phyloP scores from a whole-genome alignment of 176 grass and related monocot genomes.

The Aegilops sharonensis region DNA sequence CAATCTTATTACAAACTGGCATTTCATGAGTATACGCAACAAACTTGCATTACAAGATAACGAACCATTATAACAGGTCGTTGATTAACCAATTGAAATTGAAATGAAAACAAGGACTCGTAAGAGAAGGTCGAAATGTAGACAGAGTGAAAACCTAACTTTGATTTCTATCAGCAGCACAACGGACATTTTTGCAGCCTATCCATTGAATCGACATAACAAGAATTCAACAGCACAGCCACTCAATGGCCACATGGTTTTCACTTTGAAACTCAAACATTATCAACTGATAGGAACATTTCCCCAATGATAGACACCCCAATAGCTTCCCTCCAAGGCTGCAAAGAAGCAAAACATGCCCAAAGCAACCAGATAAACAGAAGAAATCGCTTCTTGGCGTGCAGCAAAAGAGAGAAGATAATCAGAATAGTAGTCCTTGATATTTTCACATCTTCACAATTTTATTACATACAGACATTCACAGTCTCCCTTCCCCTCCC shows the following conservation, averaged over 20 bases:
- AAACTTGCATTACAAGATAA: not conserved
- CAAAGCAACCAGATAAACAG: not conserved
- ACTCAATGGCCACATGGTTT: not conserved
- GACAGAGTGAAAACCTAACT: not conserved
- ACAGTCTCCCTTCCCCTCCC: conserved; percentile 11
- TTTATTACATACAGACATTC: conserved; percentile 47
- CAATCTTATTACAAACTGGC: not conserved
- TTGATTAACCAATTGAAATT: not conserved
- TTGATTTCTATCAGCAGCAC: not conserved
- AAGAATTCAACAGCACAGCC: not conserved
- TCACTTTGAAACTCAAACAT: not conserved
- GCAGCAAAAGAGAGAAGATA: not conserved
- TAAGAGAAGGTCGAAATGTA: too few species aligned
- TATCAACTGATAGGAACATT: not conserved
- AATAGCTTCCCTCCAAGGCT: not conserved
- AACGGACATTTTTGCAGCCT: not conserved
- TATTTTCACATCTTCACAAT: conserved; percentile 27
- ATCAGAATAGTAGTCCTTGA: conserved; percentile 5
- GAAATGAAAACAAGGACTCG: not conserved
- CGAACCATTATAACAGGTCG: not conserved
- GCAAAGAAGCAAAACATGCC: not conserved
- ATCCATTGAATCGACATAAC: not conserved
- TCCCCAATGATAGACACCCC: not conserved
- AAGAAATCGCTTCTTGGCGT: not conserved
- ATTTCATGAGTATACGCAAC: conserved; percentile 6